Percentiles rank a stretch among this genome's conserved stretches.
phyloP scores from a whole-genome alignment of 2,329 filamentous ascomycete species.

The Colletotrichum limetticola region DNA sequence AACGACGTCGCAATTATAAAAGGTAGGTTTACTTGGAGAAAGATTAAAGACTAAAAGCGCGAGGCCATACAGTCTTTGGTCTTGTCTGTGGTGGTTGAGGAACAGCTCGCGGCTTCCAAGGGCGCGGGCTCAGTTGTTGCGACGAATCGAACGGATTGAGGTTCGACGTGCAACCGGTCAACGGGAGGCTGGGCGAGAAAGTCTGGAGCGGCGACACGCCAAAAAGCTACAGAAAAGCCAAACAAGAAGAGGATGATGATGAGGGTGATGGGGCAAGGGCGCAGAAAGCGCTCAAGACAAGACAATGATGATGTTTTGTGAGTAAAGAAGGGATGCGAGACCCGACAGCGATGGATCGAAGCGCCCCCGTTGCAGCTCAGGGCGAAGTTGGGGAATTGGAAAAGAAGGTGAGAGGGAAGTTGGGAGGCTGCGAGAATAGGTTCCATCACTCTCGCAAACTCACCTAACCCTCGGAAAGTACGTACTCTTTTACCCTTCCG shows the following conservation, averaged over 20 bases:
- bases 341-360: constrained; percentile 33
- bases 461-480: constrained; percentile 52
- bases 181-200: constrained; percentile 26
- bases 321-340: constrained; percentile 37
- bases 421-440: constrained; percentile 47
- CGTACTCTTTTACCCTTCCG: constrained; percentile 26
- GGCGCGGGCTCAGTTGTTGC: constrained; percentile 3
- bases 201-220: constrained; percentile 15
- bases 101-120: constrained; percentile 1
- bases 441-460: constrained; percentile 50
- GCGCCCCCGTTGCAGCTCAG: constrained; percentile 32
- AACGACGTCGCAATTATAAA: constrained; percentile 10
- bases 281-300: neutral
- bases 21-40: neutral
- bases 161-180: constrained; percentile 33
- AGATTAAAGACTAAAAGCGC: neutral
- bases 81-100: neutral
- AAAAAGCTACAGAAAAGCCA: constrained; percentile 14
- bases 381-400: constrained; percentile 44
- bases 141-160: constrained; percentile 31
- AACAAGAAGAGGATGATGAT: constrained; percentile 7
- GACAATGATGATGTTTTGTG: constrained; percentile 32
- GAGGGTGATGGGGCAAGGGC: constrained; percentile 2
- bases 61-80: constrained; percentile 10
- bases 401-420: constrained; percentile 49